Base-by-base conservation (phyloP, 371 early-diverging fungal genomes). In the Lichtheimia hyalospora region DNA sequence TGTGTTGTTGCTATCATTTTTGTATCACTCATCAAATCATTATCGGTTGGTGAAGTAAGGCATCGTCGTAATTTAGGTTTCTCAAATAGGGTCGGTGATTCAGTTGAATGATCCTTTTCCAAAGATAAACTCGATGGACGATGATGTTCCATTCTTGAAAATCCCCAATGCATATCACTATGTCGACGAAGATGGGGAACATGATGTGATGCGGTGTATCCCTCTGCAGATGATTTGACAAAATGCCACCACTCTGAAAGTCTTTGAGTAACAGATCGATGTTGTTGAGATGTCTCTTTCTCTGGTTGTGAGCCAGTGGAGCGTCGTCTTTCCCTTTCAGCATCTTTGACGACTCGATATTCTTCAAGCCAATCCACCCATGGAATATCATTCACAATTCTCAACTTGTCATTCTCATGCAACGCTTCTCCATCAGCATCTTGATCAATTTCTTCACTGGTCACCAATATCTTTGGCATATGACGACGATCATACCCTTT, bases 291-390 rank as follows among this genome's bases (percentile, higher is more conserved):
- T 5, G n/a, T 48, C 13, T 46, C 41, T 23, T 54, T 55, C 23
- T 41, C 23, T 4, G 55, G 1, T 15, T 39, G 5, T 28, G 61
- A 52, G 25, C 21, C 24, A 6, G 20, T 43, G 20, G 51, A 63
- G 52, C 63, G 61, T 21, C 71, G 58, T 16, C 61, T 53, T 50
- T 39, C 40, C 3, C 60, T 40, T 49, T 71, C 67, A 25, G 50
- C 53, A 14, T 40, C 52, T 58, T 71, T 71, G 27, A 68, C 12
- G 1, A 66, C 55, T 28, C 70, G 72, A 40, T 81, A 60, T 49
- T 81, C 81, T 40, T 75, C 76, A 10, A 77, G 54, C 81, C 81
- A 77, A 49, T 81, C 78, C 3, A 81, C 73, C 81, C 81, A 81
- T 5, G 78, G 72, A 43, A 77, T 57, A 13, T 63, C 70, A 34